These are phyloP conservation scores for Drechslerella stenobrocha DNA, from an alignment of 2,329 filamentous ascomycete genomes.

Conservation along the genomic window DNA sequence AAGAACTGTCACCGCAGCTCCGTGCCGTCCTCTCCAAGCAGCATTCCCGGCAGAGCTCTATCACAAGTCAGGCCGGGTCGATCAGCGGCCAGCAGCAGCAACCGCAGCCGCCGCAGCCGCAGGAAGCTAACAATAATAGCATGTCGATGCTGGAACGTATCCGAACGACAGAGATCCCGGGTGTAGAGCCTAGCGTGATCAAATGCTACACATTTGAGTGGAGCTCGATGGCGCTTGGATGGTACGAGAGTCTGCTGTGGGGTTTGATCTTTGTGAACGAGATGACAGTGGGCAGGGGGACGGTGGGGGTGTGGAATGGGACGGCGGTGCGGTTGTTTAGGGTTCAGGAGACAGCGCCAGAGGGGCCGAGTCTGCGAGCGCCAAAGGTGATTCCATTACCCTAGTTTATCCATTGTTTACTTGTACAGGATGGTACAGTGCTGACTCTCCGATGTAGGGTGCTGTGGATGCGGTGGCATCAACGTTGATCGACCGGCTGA, in stretches of 20 bases:
- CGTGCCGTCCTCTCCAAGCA: constrained; percentile 59
- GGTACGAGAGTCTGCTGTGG: constrained; percentile 96
- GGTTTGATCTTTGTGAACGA: constrained; percentile 88
- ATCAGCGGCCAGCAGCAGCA: constrained; percentile 56
- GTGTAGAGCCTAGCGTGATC: constrained; percentile 73
- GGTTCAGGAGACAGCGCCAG: constrained; percentile 79
- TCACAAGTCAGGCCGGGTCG: constrained; percentile 49
- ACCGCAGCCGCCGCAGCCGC: constrained; percentile 54
- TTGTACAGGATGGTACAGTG: constrained; percentile 74
- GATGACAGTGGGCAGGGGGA: constrained; percentile 82
- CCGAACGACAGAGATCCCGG: constrained; percentile 66
- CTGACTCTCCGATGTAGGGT: constrained; percentile 21
- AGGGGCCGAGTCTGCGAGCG: constrained; percentile 77
- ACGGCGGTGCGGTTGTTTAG: constrained; percentile 85
- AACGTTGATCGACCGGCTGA: constrained; percentile 52
- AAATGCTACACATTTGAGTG: constrained; percentile 91
- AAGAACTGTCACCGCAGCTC: constrained; percentile 66
- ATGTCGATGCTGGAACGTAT: constrained; percentile 62
- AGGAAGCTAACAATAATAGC: constrained; percentile 55
- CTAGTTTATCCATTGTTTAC: constrained; percentile 78
- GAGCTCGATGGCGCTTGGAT: constrained; percentile 84
- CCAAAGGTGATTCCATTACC: constrained; percentile 72
- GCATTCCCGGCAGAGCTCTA: constrained; percentile 55
- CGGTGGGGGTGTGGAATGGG: constrained; percentile 90
- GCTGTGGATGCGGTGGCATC: constrained; percentile 53